Evolutionary conservation across 2,329 filamentous ascomycete species (phyloP).

Genomic region (Emmonsiellopsis sp.): DNA sequence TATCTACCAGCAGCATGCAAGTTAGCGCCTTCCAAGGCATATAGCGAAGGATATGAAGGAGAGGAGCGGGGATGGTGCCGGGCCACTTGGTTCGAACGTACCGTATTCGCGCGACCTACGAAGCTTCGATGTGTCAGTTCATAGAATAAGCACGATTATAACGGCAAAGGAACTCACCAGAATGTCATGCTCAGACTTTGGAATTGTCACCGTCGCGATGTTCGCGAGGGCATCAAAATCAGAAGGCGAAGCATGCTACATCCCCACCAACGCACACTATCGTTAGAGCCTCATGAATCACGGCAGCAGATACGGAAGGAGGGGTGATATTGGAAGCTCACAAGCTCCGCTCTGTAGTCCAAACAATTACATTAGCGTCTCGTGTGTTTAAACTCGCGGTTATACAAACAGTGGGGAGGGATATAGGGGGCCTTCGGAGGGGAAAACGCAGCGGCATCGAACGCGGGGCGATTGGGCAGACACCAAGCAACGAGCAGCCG

Average conservation of each 20-base stretch:
- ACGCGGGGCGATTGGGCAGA: neutral
- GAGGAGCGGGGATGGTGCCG: neutral
- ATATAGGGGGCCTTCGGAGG: neutral
- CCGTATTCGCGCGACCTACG: slow-evolving; percentile 20
- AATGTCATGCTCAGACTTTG: slow-evolving; percentile 51
- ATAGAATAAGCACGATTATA: slow-evolving; percentile 7
- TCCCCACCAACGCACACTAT: slow-evolving; percentile 14
- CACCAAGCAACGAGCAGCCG: neutral
- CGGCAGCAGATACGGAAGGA: neutral
- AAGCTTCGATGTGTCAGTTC: slow-evolving; percentile 14
- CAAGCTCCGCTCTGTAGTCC: slow-evolving; percentile 4
- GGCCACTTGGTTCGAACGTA: slow-evolving; percentile 10
- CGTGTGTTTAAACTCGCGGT: neutral
- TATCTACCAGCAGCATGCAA: slow-evolving; percentile 22
- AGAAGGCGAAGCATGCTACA: slow-evolving; percentile 31
- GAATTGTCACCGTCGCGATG: slow-evolving; percentile 43
- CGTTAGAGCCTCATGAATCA: neutral
- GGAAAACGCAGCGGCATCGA: neutral
- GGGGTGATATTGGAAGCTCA: neutral
- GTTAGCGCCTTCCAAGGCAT: neutral
- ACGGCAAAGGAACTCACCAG: slow-evolving; percentile 36
- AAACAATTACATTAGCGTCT: neutral
- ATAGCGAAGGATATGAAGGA: too few relatives aligned
- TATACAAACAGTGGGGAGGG: neutral
- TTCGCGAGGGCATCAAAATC: slow-evolving; percentile 28